phyloP scores from a whole-genome alignment of 495 filamentous ascomycete genomes.

The Echria macrotheca region DNA sequence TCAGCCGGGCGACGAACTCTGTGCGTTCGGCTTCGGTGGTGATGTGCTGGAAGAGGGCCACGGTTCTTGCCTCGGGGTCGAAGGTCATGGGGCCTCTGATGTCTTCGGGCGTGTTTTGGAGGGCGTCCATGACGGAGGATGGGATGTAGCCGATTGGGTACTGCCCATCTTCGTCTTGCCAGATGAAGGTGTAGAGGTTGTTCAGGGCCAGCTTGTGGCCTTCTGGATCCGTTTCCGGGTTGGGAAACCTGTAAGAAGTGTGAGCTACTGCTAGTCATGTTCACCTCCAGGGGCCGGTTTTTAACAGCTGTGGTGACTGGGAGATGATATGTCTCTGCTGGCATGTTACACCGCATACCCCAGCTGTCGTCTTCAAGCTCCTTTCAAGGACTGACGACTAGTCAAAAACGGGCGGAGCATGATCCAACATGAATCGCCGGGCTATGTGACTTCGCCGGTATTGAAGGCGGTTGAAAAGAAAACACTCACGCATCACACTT shows the following conservation, averaged over 20 bases:
- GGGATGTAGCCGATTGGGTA: slow-evolving; percentile 59
- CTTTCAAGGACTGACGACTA: no score
- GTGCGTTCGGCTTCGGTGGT: slow-evolving; percentile 51
- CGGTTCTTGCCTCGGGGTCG: slow-evolving; percentile 32
- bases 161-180: slow-evolving; percentile 43
- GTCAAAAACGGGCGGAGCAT: background rate
- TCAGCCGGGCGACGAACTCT: slow-evolving; percentile 50
- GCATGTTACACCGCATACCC: no score
- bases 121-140: slow-evolving; percentile 50
- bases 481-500: slow-evolving; percentile 60
- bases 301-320: no score
- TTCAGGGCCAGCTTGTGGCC: slow-evolving; percentile 43
- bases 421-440: background rate
- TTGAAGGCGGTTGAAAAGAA: background rate
- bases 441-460: no score
- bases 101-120: slow-evolving; percentile 38
- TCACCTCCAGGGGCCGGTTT: no score
- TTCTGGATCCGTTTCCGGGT: slow-evolving; percentile 51
- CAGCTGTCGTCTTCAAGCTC: no score
- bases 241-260: slow-evolving; percentile 56
- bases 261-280: background rate
- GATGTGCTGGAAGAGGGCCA: slow-evolving; percentile 19
- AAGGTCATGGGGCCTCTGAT: slow-evolving; percentile 52
- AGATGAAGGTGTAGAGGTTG: slow-evolving; percentile 50
- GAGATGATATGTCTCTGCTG: no score